Evolutionary conservation across 192 early-diverging fungal species (phyloP).

Genomic region (Mortierella claussenii): DNA sequence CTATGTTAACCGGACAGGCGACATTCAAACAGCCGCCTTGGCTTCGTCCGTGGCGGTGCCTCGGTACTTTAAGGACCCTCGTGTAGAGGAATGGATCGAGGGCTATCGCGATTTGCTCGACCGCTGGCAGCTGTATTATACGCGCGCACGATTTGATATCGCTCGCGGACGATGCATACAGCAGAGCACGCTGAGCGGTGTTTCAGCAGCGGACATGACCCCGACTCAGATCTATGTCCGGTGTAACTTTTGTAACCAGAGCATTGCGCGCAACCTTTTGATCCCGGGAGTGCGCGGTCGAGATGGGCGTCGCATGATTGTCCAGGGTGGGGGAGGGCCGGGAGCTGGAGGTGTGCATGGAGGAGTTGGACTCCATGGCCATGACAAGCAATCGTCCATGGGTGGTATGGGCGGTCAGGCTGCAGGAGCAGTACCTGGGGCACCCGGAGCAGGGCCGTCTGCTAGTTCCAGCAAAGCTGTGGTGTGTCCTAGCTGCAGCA

Average conservation of each 20-base stretch:
- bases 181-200: constrained; percentile 55
- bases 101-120: constrained; percentile 90
- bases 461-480: constrained; percentile 58
- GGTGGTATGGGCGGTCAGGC: constrained; percentile 26
- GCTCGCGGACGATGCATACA: constrained; percentile 72
- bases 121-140: constrained; percentile 86
- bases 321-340: constrained; percentile 23
- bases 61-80: constrained; percentile 63
- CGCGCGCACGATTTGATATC: constrained; percentile 94
- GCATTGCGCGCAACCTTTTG: constrained; percentile 63
- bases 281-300: constrained; percentile 57
- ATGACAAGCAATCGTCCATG: constrained; percentile 49
- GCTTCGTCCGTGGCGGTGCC: constrained; percentile 72
- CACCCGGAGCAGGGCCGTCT: constrained; percentile 10
- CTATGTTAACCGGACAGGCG: constrained; percentile 87
- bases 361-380: constrained; percentile 33
- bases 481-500: constrained; percentile 71
- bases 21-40: constrained; percentile 90
- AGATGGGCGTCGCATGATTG: constrained; percentile 61
- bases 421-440: constrained; percentile 15
- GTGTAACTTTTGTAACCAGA: constrained; percentile 88
- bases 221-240: constrained; percentile 86
- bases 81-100: constrained; percentile 80
- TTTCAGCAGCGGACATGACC: constrained; percentile 62
- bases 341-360: constrained; percentile 8